Conservation (phyloP, 2,329 filamentous ascomycete species). For the Chaetomium sp. region DNA sequence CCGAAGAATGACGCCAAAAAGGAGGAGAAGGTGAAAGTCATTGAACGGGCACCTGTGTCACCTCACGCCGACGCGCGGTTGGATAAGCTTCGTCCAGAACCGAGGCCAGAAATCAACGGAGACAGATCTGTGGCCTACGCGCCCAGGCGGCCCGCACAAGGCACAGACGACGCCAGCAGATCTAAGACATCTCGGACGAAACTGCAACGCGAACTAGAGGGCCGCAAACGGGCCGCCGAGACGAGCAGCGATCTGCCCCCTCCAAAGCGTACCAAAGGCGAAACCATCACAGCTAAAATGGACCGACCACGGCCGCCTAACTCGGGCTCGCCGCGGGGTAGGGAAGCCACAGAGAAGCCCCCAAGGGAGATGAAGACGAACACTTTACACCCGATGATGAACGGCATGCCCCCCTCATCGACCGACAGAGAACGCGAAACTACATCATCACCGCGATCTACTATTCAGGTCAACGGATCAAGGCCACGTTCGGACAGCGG, state of each 20-base stretch:
- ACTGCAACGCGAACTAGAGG: slow-evolving; percentile 36
- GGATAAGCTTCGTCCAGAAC: slow-evolving; percentile 27
- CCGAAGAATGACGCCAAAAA: slow-evolving; percentile 17
- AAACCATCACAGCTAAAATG: slow-evolving; percentile 22
- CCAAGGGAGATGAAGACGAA: slow-evolving; percentile 15
- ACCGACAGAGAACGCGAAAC: slow-evolving; percentile 22
- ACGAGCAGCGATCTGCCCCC: slow-evolving; percentile 37
- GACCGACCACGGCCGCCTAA: slow-evolving; percentile 17
- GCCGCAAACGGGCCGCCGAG: slow-evolving; percentile 42
- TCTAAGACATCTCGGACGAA: slow-evolving; percentile 28
- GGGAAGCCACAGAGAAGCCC: slow-evolving; percentile 15
- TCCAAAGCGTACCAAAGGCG: slow-evolving; percentile 41
- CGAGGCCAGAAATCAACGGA: slow-evolving; percentile 26
- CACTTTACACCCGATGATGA: slow-evolving; percentile 17
- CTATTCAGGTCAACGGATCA: slow-evolving; percentile 26
- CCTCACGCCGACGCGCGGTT: slow-evolving; percentile 25
- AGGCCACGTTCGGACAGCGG: slow-evolving; percentile 20
- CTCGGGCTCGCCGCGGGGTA: slow-evolving; percentile 14
- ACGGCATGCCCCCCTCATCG: slow-evolving; percentile 17
- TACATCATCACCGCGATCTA: slow-evolving; percentile 23
- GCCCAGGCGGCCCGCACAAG: not conserved
- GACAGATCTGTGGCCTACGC: slow-evolving; percentile 26
- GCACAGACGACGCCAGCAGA: slow-evolving; percentile 21
- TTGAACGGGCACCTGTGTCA: slow-evolving; percentile 19
- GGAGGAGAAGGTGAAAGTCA: slow-evolving; percentile 16